Evolutionary conservation across 306 rosid genomes (phyloP).

Genomic region (Trifolium repens): DNA sequence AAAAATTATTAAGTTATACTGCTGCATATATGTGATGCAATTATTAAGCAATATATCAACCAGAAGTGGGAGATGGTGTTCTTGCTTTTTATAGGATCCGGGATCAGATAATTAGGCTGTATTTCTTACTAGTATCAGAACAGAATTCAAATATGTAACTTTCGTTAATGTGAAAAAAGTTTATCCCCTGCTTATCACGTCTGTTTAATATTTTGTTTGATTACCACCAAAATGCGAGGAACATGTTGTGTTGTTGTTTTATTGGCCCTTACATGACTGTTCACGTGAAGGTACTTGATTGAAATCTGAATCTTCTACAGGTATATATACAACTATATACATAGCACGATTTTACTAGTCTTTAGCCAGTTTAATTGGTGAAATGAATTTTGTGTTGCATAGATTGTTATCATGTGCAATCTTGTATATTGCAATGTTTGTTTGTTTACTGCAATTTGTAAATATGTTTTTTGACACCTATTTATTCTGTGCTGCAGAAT

Average conservation of each 20-base stretch:
- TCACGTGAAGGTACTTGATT: not conserved
- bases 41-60: conserved; percentile 4
- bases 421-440: not conserved
- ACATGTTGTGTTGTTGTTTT: not conserved
- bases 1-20: not conserved
- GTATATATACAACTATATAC: not conserved
- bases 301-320: conserved; percentile 18
- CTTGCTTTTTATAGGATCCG: conserved; percentile 3
- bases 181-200: conserved; percentile 19
- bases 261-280: not conserved
- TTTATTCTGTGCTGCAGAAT: conserved; percentile 54
- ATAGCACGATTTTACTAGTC: not conserved
- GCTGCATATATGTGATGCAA: not conserved
- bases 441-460: not conserved
- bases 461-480: not conserved
- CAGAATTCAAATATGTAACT: not conserved
- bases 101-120: not conserved
- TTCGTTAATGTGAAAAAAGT: not conserved
- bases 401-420: conserved; percentile 5
- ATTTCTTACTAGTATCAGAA: not conserved
- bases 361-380: not conserved
- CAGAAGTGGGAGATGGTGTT: conserved; percentile 4
- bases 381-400: not conserved
- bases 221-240: not conserved
- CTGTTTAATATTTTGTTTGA: conserved; percentile 1